These are phyloP conservation scores for Fraxinus pennsylvanica DNA, from an alignment of 257 asterid species.

Conservation along the genomic window DNA sequence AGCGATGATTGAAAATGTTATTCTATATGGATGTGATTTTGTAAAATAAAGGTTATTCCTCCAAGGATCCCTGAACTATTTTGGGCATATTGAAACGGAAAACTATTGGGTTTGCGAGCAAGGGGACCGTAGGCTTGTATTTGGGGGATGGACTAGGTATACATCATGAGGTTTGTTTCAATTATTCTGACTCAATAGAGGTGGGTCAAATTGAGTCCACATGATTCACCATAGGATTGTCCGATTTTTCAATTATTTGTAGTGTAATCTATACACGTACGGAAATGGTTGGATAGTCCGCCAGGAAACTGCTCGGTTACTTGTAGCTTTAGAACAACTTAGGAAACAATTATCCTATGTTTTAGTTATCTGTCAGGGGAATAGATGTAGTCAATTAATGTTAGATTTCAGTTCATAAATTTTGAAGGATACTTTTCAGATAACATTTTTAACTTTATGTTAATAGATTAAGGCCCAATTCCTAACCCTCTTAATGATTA, in stretches of 20 bases:
- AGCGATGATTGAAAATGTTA: not conserved
- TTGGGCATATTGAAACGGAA: not conserved
- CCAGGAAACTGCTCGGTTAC: not conserved
- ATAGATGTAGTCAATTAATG: not conserved
- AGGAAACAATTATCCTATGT: not conserved
- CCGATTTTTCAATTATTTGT: not conserved
- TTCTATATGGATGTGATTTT: not conserved
- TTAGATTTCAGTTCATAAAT: not conserved
- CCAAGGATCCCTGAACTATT: not conserved
- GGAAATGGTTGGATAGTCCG: not conserved
- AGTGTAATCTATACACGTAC: not conserved
- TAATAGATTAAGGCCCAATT: constrained; percentile 27
- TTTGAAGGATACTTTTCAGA: constrained; percentile 14
- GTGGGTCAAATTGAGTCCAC: not conserved
- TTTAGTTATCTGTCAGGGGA: not conserved
- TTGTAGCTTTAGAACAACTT: constrained; percentile 11
- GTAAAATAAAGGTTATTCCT: not conserved
- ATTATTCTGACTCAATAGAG: not conserved
- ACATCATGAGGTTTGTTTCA: not conserved
- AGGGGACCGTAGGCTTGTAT: not conserved
- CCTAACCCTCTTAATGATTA: constrained; percentile 27
- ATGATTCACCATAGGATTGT: not conserved
- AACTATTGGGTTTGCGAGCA: not conserved
- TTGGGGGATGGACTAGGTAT: not conserved
- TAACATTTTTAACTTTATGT: not conserved